These are phyloP conservation scores for Fusarium dimerum DNA, from an alignment of 2,329 filamentous ascomycete genomes.

Conservation along the genomic window DNA sequence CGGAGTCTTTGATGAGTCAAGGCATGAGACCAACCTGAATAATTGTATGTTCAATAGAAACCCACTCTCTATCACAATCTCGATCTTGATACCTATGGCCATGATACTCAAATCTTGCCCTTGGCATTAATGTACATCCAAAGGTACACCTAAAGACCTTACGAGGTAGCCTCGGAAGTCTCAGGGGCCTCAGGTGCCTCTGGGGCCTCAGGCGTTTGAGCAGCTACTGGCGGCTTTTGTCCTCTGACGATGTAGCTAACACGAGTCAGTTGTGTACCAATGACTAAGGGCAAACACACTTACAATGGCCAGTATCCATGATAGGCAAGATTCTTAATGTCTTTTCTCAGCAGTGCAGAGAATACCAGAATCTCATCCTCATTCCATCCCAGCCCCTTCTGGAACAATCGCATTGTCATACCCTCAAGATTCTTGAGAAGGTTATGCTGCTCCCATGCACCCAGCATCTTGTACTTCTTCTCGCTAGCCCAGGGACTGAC, in stretches of 20 bases:
- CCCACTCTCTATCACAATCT: too few species aligned
- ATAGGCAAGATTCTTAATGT: slow-evolving; percentile 29
- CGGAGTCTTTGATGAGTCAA: too few species aligned
- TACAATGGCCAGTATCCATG: slow-evolving; percentile 37
- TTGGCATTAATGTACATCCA: too few species aligned
- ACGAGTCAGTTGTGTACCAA: not conserved
- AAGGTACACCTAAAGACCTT: too few species aligned
- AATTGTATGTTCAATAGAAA: too few species aligned
- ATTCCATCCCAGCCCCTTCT: slow-evolving; percentile 33
- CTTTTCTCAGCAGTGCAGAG: slow-evolving; percentile 30
- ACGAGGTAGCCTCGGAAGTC: too few species aligned
- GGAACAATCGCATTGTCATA: slow-evolving; percentile 35
- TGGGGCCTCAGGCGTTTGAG: not conserved
- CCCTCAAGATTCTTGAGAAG: slow-evolving; percentile 28
- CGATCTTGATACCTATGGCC: too few species aligned
- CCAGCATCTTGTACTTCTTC: slow-evolving; percentile 48
- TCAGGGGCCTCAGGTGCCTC: not conserved
- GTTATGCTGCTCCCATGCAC: slow-evolving; percentile 30
- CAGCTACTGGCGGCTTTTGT: not conserved
- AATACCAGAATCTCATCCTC: slow-evolving; percentile 31
- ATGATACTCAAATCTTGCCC: too few species aligned
- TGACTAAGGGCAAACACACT: slow-evolving; percentile 9
- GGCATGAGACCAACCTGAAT: too few species aligned
- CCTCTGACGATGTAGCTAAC: not conserved
- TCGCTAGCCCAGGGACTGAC: slow-evolving; percentile 51